Conservation (phyloP, 2,329 filamentous ascomycete species). For the Phyllachora maydis region DNA sequence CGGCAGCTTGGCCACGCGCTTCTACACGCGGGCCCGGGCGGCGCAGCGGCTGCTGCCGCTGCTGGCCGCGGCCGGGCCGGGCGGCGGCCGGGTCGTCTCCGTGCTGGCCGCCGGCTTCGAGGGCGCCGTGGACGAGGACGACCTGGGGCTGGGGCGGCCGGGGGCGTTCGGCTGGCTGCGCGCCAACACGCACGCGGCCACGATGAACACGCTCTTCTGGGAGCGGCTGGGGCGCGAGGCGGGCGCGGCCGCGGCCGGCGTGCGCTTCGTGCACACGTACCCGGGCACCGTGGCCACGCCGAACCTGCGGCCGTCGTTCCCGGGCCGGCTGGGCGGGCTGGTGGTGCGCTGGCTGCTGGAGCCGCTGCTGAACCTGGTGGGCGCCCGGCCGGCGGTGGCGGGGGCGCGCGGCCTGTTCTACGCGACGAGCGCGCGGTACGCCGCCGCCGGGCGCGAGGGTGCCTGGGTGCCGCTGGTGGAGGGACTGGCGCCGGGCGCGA, state of each 20-base stretch:
- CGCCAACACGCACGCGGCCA: constrained; percentile 19
- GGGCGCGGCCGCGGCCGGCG: constrained; percentile 17
- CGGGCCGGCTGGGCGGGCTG: neutral
- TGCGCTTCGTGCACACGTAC: constrained; percentile 13
- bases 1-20: constrained; percentile 22
- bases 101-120: constrained; percentile 28
- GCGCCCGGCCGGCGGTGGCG: neutral
- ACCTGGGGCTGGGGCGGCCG: constrained; percentile 18
- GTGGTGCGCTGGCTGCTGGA: neutral
- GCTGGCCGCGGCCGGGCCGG: constrained; percentile 13
- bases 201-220: constrained; percentile 23
- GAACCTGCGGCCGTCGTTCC: neutral
- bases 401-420: constrained; percentile 1
- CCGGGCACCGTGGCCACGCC: constrained; percentile 9
- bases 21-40: constrained; percentile 30
- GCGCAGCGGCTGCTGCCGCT: constrained; percentile 26
- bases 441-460: neutral
- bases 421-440: constrained; percentile 1
- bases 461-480: neutral
- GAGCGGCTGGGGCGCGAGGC: constrained; percentile 21
- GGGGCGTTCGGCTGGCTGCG: constrained; percentile 11
- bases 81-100: constrained; percentile 22
- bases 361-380: neutral
- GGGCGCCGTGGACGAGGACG: constrained; percentile 18
- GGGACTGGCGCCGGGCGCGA: neutral